Conservation (phyloP, 1,139 yeast species). For the Debaryomyces udenii region DNA sequence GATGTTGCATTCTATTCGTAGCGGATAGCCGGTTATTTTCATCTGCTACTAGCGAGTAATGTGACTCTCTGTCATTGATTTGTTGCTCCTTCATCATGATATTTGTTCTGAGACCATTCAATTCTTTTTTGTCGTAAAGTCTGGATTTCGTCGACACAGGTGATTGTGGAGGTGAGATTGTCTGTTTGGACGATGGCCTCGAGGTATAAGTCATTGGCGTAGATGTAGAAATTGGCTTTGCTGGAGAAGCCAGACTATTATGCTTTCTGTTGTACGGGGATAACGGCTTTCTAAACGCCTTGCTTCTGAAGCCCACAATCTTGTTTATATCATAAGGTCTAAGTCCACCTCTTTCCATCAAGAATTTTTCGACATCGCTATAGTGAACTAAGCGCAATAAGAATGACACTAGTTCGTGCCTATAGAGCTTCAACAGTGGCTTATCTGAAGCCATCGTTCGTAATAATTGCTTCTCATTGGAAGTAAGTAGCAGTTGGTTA, state of each 20-base stretch:
- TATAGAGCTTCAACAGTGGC: constrained; percentile 32
- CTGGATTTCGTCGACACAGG: constrained; percentile 5
- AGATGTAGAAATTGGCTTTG: constrained; percentile 11
- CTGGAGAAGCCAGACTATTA: constrained; percentile 5
- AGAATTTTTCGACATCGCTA: constrained; percentile 25
- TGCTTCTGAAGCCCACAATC: constrained; percentile 4
- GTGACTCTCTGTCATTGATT: constrained; percentile 19
- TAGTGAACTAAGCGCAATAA: constrained; percentile 31
- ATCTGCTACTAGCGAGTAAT: constrained; percentile 7
- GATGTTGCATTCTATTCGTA: constrained; percentile 13
- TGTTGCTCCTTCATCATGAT: constrained; percentile 18
- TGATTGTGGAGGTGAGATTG: constrained; percentile 9
- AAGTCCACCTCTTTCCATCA: constrained; percentile 29
- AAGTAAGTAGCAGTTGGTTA: constrained; percentile 23
- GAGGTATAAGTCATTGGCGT: constrained; percentile 10
- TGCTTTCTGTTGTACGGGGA: constrained; percentile 8
- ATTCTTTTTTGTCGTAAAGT: constrained; percentile 5
- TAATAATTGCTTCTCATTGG: constrained; percentile 30
- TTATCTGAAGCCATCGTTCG: constrained; percentile 29
- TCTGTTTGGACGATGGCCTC: constrained; percentile 7
- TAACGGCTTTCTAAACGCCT: constrained; percentile 9
- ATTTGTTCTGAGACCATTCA: constrained; percentile 10
- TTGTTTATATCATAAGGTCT: constrained; percentile 17
- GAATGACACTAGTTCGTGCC: constrained; percentile 32
- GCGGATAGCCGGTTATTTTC: constrained; percentile 18